Evolutionary conservation across 805 yeast genomes (phyloP), one percentile per base, ranked within the genome.

Genomic region (Yarrowia sp.): DNA sequence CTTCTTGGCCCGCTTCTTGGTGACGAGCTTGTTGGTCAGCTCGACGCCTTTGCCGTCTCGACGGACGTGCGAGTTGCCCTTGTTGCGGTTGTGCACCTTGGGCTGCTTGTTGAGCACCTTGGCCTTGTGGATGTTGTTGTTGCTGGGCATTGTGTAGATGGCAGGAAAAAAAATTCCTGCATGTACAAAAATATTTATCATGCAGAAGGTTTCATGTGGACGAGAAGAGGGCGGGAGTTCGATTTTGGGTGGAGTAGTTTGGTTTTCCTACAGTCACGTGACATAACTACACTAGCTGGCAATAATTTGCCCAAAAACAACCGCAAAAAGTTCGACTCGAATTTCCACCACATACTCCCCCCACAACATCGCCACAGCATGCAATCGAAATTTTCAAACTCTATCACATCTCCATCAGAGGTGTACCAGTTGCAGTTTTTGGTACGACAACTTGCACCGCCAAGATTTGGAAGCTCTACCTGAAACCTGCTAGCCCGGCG

Each of bases 71-170:
- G 32, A 33, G 41, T 61, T 62, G 61, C 63, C 51, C 62, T 65
- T 44, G 67, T 67, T 35, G 53, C 62, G 36, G 64, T 42, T 49
- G 29, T 63, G 66, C 24, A 69, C 67, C 6, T 67, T 59, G 7
- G 60, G 59, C 38, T 66, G 66, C 27, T 69, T 68, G 22, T 78
- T 77, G 16, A 85, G 78, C 73, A 84, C 73, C 39, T 80, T 70
- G 51, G 94, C 96, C 74, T 85, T 88, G 74, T 90, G 91, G 66
- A 90, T 79, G 44, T 90, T 83, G 78, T 88, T 90, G 75, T 81
- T 87, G 16, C 91, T 85, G 32, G 96, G 94, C 96, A 89, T 89
- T 51, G 51, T 16, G 29, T 47, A 33, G 55, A 31, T 16, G n/a
- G 42, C 22, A 16, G 31, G 16, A 21, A 49, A 33, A 14, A 16